Percentiles rank a stretch among this genome's conserved stretches.
phyloP scores from a whole-genome alignment of 2,329 filamentous ascomycete species.

The Zarea fungicola region DNA sequence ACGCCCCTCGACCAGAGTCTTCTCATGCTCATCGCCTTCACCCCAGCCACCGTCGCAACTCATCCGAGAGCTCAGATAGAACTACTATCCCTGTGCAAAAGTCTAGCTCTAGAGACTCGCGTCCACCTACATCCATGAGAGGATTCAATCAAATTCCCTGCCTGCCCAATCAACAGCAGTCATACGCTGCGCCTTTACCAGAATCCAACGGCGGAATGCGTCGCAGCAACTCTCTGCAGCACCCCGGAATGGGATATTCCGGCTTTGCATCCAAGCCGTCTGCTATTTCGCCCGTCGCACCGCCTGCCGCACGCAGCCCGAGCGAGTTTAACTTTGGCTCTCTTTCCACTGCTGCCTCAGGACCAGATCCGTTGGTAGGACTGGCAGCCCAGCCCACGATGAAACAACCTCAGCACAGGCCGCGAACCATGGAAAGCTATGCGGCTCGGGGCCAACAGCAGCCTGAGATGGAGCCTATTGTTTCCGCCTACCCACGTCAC shows the following conservation, averaged over 20 bases:
- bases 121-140: slow-evolving; percentile 27
- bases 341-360: neutral
- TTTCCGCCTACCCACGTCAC: slow-evolving; percentile 16
- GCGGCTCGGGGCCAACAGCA: slow-evolving; percentile 13
- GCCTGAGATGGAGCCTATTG: slow-evolving; percentile 26
- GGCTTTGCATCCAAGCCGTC: neutral
- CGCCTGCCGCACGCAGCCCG: slow-evolving; percentile 1
- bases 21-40: slow-evolving; percentile 20
- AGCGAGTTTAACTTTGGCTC: neutral
- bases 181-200: neutral
- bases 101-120: slow-evolving; percentile 16
- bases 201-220: neutral
- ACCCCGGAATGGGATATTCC: neutral
- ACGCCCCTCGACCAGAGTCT: neutral
- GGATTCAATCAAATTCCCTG: slow-evolving; percentile 23
- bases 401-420: neutral
- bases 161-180: neutral
- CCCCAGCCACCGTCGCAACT: slow-evolving; percentile 24
- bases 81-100: slow-evolving; percentile 15
- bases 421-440: slow-evolving; percentile 15
- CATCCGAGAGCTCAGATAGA: slow-evolving; percentile 27
- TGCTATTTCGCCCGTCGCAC: neutral
- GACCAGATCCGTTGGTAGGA: neutral
- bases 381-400: neutral
- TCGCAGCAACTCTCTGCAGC: neutral